A percentile compares a stretch with the other conserved stretches of the same genome.
phyloP scores from a whole-genome alignment of 1,284 basidiomycete genomes.

The Trichosporon asahii region DNA sequence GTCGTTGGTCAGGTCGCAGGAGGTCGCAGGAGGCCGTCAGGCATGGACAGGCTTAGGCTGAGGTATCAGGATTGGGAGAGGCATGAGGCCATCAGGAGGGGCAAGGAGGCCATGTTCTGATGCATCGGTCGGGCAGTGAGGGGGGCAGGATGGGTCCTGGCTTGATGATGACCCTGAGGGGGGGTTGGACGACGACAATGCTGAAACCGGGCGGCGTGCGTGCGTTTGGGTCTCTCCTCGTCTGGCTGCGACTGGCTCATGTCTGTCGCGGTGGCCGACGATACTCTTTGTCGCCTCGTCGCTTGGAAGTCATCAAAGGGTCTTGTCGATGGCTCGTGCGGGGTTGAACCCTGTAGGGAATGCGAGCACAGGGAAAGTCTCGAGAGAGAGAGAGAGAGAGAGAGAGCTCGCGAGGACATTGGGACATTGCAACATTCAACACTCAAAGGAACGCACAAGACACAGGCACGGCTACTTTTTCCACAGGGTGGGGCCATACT shows the following conservation, averaged over 20 bases:
- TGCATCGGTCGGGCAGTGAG: neutral
- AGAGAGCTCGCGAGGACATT: too few species aligned
- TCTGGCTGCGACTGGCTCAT: too few species aligned
- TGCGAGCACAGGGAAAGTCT: neutral
- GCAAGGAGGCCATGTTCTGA: neutral
- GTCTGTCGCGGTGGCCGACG: too few species aligned
- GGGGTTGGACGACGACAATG: neutral
- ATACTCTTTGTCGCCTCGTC: too few species aligned
- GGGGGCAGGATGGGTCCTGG: neutral
- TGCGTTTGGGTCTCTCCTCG: neutral
- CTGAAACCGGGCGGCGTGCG: neutral
- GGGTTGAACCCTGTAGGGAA: neutral
- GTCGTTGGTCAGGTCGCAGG: neutral
- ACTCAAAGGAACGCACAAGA: neutral
- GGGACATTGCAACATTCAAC: neutral
- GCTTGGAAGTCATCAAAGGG: neutral
- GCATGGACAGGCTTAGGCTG: too few species aligned
- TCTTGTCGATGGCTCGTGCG: neutral
- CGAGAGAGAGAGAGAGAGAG: too few species aligned
- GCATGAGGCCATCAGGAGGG: neutral
- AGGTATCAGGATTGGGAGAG: neutral
- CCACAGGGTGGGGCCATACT: neutral
- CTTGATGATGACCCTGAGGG: neutral
- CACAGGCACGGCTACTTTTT: neutral
- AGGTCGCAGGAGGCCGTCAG: neutral